phyloP scores from a whole-genome alignment of 2,329 filamentous ascomycete genomes.

The Monosporascus sp. region DNA sequence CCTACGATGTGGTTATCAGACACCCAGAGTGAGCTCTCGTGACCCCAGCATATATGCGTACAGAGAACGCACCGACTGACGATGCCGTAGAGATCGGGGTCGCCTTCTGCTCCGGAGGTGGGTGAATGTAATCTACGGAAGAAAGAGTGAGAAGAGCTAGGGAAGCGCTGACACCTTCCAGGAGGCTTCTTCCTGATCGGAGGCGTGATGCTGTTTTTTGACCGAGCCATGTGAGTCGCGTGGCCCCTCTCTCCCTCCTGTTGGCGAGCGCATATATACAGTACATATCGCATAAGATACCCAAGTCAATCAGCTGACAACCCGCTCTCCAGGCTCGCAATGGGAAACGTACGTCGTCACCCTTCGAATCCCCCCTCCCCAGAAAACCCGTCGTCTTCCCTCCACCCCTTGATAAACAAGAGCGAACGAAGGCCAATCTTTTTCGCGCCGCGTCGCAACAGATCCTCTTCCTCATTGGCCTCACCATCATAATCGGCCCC shows the following conservation, averaged over 20 bases:
- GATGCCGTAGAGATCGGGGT: constrained; percentile 78
- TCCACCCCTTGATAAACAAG: background rate
- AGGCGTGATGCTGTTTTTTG: constrained; percentile 95
- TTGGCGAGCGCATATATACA: constrained; percentile 1
- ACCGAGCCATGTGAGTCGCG: constrained; percentile 76
- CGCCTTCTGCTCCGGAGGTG: constrained; percentile 96
- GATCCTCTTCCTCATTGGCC: constrained; percentile 96
- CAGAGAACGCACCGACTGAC: constrained; percentile 25
- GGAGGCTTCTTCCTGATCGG: constrained; percentile 92
- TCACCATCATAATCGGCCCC: constrained; percentile 91
- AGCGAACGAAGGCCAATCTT: too few species aligned
- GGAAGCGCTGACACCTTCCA: constrained; percentile 31
- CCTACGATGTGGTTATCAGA: constrained; percentile 95
- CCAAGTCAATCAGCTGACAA: constrained; percentile 8
- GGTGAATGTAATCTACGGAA: constrained; percentile 34
- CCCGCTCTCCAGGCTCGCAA: constrained; percentile 65
- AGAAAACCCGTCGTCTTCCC: background rate
- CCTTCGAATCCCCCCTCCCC: background rate
- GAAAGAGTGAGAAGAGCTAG: constrained; percentile 7
- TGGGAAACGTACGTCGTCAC: constrained; percentile 73
- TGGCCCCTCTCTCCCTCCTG: background rate
- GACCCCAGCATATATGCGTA: constrained; percentile 9
- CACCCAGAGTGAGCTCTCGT: constrained; percentile 70
- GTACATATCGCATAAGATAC: background rate
- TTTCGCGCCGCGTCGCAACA: constrained; percentile 31